Evolutionary conservation across 1,284 basidiomycete genomes (phyloP).

Genomic region (Fomitopsis pinicola): DNA sequence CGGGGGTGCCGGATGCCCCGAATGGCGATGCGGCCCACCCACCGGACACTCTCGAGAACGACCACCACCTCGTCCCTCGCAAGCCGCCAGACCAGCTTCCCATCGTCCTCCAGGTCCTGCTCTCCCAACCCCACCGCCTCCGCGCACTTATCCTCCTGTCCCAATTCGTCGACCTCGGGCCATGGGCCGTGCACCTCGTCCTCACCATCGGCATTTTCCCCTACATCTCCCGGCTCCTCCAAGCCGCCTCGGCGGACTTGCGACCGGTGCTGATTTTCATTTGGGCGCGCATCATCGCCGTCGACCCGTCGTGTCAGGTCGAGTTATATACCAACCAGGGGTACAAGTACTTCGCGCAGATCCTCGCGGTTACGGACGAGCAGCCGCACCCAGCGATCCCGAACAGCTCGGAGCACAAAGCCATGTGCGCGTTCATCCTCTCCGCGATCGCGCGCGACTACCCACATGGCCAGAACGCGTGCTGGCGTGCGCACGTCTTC

Average conservation of each 20-base stretch:
- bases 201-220: constrained; percentile 99
- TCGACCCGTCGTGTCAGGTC: constrained; percentile 89
- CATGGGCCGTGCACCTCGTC: constrained; percentile 97
- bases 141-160: constrained; percentile 95
- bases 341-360: constrained; percentile 86
- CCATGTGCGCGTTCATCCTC: constrained; percentile 98
- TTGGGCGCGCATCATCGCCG: constrained; percentile 96
- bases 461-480: constrained; percentile 82
- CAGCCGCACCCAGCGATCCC: constrained; percentile 55
- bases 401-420: constrained; percentile 94
- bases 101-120: constrained; percentile 93
- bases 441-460: constrained; percentile 91
- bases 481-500: constrained; percentile 83
- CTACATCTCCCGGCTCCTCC: constrained; percentile 94
- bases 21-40: constrained; percentile 12
- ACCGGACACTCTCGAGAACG: constrained; percentile 17
- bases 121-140: constrained; percentile 95
- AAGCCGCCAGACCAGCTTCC: constrained; percentile 96
- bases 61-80: constrained; percentile 70
- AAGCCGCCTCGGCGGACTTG: constrained; percentile 91
- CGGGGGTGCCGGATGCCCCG: constrained; percentile 15
- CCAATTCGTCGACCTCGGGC: constrained; percentile 96
- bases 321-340: constrained; percentile 87
- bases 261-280: constrained; percentile 99
- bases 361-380: constrained; percentile 68